Evolutionary conservation across 495 filamentous ascomycete species (phyloP), one percentile per base, ranked within the genome.

Genomic region (Neurospora cerealis): DNA sequence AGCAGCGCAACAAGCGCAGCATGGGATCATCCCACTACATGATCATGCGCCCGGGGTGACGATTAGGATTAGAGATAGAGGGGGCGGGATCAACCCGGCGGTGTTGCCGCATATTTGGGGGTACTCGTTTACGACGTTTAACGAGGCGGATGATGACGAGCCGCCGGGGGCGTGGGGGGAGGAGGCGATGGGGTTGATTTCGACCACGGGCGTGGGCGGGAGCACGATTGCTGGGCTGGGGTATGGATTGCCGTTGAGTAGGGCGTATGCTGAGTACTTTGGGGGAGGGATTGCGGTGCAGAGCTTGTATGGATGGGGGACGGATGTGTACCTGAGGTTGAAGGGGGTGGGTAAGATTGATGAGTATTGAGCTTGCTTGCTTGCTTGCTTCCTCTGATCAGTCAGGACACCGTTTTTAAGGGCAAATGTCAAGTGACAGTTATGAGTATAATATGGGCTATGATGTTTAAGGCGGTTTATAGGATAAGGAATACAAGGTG

Each of bases 261-360:
- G 96, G 76, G 95, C 96, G 0, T 99, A 99, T 83, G 96, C 96
- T 1, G 95, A 99, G 83, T 98, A 98, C 79, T 99, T 99, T 86
- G 96, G 96, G 3, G 96, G 96, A 1, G 93, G 95, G n/a, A 94
- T 99, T 75, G 89, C 89, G 9, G 90, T 99, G 73, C 96, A 98
- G 86, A 97, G 93, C 78, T 79, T 98, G 41, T 97, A 92, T 86
- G 96, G 96, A 17, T 99, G 96, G 96, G 96, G 96, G 4, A 87
- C 86, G 34, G 87, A 87, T 72, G 85, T 87, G 4, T 87, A 87
- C 75, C 69, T 87, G 90, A 91, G 71, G 89, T 79, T 99, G 77
- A 93, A 93, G 80, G 96, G 96, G 13, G 91, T 99, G 44, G 94
- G 93, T 4, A 91, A 86, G 80, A 88, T 92, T 37, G 82, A 83